A percentile compares a stretch with the other conserved stretches of the same genome.
phyloP scores from a whole-genome alignment of 2,329 filamentous ascomycete genomes.

The Aspergillus phoenicis region DNA sequence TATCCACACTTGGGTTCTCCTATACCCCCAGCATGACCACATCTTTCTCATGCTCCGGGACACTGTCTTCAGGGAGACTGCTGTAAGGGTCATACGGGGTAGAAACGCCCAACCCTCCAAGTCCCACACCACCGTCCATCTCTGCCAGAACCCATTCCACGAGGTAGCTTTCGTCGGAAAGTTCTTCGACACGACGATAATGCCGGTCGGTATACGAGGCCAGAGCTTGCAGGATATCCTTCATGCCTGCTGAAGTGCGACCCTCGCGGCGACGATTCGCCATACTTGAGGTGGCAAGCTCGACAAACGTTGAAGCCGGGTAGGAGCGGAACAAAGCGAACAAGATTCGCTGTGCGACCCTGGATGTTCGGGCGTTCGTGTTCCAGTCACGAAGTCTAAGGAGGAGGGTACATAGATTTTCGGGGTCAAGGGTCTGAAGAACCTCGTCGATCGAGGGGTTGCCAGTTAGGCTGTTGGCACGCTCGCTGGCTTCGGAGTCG shows the following conservation, averaged over 20 bases:
- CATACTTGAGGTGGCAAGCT: constrained; percentile 54
- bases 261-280: constrained; percentile 35
- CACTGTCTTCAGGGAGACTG: constrained; percentile 19
- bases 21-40: constrained; percentile 43
- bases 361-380: constrained; percentile 84
- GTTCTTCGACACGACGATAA: constrained; percentile 83
- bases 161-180: constrained; percentile 91
- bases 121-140: constrained; percentile 73
- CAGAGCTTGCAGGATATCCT: constrained; percentile 84
- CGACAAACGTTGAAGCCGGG: constrained; percentile 74
- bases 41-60: constrained; percentile 39
- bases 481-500: constrained; percentile 35
- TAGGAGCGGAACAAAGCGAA: constrained; percentile 79
- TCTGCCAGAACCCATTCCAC: constrained; percentile 90
- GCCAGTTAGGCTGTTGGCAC: constrained; percentile 45
- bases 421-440: constrained; percentile 73
- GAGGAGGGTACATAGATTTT: constrained; percentile 82
- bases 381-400: constrained; percentile 93
- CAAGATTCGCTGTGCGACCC: constrained; percentile 82
- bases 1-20: neutral
- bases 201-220: constrained; percentile 90
- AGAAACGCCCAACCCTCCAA: constrained; percentile 35
- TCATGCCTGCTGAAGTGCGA: constrained; percentile 62
- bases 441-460: constrained; percentile 74
- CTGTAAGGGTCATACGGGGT: constrained; percentile 19